Conservation (phyloP, 805 yeast species). For the Zygotorulaspora danielsina region DNA sequence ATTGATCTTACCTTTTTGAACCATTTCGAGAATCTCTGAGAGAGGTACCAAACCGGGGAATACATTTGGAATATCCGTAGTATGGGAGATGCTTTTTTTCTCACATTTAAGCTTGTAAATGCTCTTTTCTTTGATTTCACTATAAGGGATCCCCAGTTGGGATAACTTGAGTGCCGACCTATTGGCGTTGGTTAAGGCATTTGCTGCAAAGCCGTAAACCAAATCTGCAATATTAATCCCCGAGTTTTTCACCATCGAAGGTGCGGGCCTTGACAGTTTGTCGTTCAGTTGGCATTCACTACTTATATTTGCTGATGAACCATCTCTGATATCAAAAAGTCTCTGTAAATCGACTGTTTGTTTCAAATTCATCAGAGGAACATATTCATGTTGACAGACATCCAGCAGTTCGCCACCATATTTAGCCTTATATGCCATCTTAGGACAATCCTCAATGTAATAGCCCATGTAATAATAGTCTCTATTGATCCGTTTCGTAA, state of each 20-base stretch:
- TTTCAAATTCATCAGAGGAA: conserved; percentile 23
- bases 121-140: not conserved
- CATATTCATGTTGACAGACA: conserved; percentile 44
- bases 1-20: conserved; percentile 31
- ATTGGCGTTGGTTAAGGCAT: conserved; percentile 25
- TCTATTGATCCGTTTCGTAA: conserved; percentile 40
- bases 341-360: conserved; percentile 26
- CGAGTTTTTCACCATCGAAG: conserved; percentile 5
- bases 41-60: conserved; percentile 51
- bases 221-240: conserved; percentile 33
- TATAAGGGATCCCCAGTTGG: conserved; percentile 22
- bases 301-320: not conserved
- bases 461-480: conserved; percentile 68
- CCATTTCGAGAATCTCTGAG: conserved; percentile 40
- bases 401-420: conserved; percentile 76
- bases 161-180: conserved; percentile 18
- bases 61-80: conserved; percentile 38
- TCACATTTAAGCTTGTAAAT: conserved; percentile 4
- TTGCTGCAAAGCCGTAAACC: conserved; percentile 39
- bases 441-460: conserved; percentile 70
- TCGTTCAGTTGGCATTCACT: conserved; percentile 10
- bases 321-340: conserved; percentile 20
- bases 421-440: conserved; percentile 76
- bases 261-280: conserved; percentile 7
- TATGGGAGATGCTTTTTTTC: conserved; percentile 11